Base-by-base conservation (phyloP, 192 early-diverging fungal genomes). In the Coemansia aciculifera region DNA sequence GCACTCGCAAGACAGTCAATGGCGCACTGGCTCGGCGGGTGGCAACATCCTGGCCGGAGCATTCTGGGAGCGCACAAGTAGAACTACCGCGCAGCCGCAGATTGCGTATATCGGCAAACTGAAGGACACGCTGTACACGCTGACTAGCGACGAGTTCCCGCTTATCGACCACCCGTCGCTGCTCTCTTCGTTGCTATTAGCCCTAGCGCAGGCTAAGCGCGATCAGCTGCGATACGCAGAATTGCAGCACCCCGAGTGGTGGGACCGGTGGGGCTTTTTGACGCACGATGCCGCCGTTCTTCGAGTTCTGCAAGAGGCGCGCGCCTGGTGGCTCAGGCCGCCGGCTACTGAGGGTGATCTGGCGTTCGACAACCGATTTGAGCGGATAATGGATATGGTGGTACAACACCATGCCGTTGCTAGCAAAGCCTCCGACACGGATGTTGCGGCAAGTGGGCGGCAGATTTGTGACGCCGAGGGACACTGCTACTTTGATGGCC, bases 121-220 rank as follows among this genome's bases (percentile, higher is more conserved):
- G 29, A 74, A 87, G 24, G 90, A 89, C 66, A 88, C 81, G 23
- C 84, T 91, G 12, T 94, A 90, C 80, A 78, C 89, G 17, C 76
- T 94, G 34, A 89, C 90, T 0, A 63, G 75, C 19, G 84, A 90
- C 31, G 86, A 90, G 66, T 91, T 89, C 48, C 89, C 89, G 11
- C 66, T 89, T n/a, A 76, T 87, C 11, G 79, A 82, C 66, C 68
- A 73, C 39, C 70, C 69, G 36, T 59, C 79, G 29, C 66, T 82
- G 51, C 73, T 69, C 17, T 82, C 79, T 29, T 82, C 79, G 61
- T 63, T 82, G 39, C 71, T 82, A 56, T 49, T 77, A 46, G 74
- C 79, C 10, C 68, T 82, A 24, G 79, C 31, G 0, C 71, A 77
- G 42, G 79, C 79, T 10, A 62, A 63, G 46, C 71, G 67, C 43